These are phyloP conservation scores for Hemileia vastatrix DNA, from an alignment of 1,284 basidiomycete species.

Conservation along the genomic window DNA sequence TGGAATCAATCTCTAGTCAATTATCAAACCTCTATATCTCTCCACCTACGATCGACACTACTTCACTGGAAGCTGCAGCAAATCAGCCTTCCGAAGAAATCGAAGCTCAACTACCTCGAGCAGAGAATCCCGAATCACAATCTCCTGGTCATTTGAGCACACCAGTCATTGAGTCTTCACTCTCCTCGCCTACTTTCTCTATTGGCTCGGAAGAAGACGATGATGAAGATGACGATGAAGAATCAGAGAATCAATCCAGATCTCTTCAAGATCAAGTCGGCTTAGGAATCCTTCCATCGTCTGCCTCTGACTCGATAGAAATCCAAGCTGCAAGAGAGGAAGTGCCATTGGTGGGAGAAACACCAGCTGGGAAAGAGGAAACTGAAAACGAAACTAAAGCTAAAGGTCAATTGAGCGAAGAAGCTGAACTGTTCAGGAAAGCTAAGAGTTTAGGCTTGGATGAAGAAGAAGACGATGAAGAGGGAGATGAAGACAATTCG, in stretches of 20 bases:
- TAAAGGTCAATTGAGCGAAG: constrained; percentile 36
- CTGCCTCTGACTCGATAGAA: constrained; percentile 16
- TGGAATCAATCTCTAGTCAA: constrained; percentile 27
- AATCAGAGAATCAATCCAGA: background rate
- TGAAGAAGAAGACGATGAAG: constrained; percentile 60
- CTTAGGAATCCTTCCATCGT: background rate
- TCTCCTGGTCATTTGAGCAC: background rate
- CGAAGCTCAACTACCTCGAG: background rate
- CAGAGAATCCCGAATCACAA: background rate
- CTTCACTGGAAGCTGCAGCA: background rate
- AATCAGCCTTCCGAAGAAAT: background rate
- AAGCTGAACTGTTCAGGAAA: constrained; percentile 76
- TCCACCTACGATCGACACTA: constrained; percentile 9
- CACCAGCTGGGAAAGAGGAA: constrained; percentile 7
- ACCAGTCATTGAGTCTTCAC: constrained; percentile 22
- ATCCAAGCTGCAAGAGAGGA: constrained; percentile 3
- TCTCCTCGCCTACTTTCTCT: constrained; percentile 32
- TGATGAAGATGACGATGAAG: constrained; percentile 25
- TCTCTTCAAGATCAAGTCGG: background rate
- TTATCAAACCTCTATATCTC: constrained; percentile 27
- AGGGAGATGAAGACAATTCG: background rate
- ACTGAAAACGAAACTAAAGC: constrained; percentile 26
- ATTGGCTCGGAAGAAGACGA: constrained; percentile 35
- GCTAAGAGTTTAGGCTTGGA: constrained; percentile 55
- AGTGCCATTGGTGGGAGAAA: constrained; percentile 8